These are phyloP conservation scores for Blastosporella zonata DNA, from an alignment of 1,284 basidiomycete genomes.

Conservation along the genomic window DNA sequence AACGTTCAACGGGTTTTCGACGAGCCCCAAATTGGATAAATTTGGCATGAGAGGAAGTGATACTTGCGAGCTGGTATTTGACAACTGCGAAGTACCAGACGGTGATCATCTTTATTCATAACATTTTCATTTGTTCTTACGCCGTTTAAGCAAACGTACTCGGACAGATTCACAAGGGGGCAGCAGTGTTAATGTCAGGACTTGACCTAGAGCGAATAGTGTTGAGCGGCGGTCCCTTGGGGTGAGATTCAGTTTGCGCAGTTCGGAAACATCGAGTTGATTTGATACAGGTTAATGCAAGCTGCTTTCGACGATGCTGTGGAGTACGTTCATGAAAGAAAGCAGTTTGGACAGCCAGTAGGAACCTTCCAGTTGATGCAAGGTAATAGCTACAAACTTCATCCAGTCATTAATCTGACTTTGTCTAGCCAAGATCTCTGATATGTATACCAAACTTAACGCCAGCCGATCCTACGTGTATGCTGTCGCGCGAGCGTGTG, in stretches of 20 bases:
- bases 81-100: conserved; percentile 85
- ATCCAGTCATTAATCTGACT: conserved; percentile 4
- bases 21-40: conserved; percentile 90
- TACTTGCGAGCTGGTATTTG: conserved; percentile 92
- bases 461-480: conserved; percentile 92
- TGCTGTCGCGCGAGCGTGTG: conserved; percentile 87
- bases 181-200: conserved; percentile 89
- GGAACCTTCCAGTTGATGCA: conserved; percentile 97
- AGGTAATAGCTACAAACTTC: conserved; percentile 44
- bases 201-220: conserved; percentile 92
- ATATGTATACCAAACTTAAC: conserved; percentile 95
- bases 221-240: conserved; percentile 74
- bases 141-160: conserved; percentile 72
- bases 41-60: conserved; percentile 96
- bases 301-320: conserved; percentile 88
- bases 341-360: conserved; percentile 85
- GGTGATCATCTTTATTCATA: conserved; percentile 39
- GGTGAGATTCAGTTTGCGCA: conserved; percentile 34
- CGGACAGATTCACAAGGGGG: conserved; percentile 78
- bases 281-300: conserved; percentile 78
- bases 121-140: conserved; percentile 15
- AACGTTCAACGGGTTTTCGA: conserved; percentile 81
- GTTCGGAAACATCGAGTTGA: conserved; percentile 5
- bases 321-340: conserved; percentile 87
- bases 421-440: conserved; percentile 68